phyloP scores from a whole-genome alignment of 768 basidiomycete species.

The Phlebiopsis flavidoalba region DNA sequence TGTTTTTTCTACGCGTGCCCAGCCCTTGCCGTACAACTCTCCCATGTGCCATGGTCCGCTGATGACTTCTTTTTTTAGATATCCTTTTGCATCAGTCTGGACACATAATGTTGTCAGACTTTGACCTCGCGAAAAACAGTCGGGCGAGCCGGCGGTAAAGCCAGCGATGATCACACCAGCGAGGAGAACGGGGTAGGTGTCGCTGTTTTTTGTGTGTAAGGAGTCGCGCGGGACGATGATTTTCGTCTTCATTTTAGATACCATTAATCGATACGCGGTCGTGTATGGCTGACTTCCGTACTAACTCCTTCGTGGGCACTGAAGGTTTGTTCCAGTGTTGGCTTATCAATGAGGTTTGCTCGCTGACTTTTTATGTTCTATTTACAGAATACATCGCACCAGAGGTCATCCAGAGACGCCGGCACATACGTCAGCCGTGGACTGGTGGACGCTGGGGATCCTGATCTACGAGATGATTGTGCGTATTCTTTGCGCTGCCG shows the following conservation, averaged over 20 bases:
- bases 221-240: constrained; percentile 1
- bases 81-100: constrained; percentile 96
- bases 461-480: constrained; percentile 99
- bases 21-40: background rate
- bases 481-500: constrained; percentile 33
- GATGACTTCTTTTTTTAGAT: constrained; percentile 45
- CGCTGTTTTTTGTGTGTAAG: constrained; percentile 1
- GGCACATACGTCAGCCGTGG: constrained; percentile 98
- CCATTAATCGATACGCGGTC: constrained; percentile 96
- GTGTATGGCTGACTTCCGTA: constrained; percentile 96
- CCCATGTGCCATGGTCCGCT: constrained; percentile 1
- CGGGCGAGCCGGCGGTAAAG: constrained; percentile 75
- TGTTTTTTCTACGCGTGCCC: constrained; percentile 2
- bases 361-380: background rate
- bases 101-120: constrained; percentile 99
- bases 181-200: constrained; percentile 84
- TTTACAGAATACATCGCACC: constrained; percentile 94
- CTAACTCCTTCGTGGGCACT: constrained; percentile 98
- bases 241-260: constrained; percentile 39
- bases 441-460: constrained; percentile 99
- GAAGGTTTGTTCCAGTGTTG: constrained; percentile 60
- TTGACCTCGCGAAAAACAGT: constrained; percentile 97
- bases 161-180: constrained; percentile 83
- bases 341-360: constrained; percentile 21
- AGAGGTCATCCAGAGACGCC: constrained; percentile 93